Evolutionary conservation across 2,329 filamentous ascomycete species (phyloP).

Genomic region (Fusarium domesticum): DNA sequence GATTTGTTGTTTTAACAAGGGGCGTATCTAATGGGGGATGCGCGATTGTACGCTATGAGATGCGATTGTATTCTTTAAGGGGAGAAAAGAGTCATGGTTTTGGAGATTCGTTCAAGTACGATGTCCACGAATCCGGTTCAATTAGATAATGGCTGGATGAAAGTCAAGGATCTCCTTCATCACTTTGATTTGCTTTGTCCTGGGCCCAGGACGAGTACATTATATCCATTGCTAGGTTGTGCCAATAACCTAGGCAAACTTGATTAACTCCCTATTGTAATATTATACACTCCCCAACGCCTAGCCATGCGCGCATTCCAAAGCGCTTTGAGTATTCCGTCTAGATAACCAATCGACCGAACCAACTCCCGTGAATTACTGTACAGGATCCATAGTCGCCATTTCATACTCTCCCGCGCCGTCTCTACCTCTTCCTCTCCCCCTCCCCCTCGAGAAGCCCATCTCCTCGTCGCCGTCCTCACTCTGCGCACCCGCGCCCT

Average conservation of each 20-base stretch:
- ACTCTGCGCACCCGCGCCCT: constrained; percentile 12
- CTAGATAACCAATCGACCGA: not conserved
- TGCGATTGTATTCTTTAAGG: too few relatives aligned
- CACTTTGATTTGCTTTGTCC: too few relatives aligned
- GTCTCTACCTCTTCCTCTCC: constrained; percentile 52
- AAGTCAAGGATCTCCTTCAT: too few relatives aligned
- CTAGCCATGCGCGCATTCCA: not conserved
- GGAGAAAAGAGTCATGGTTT: too few relatives aligned
- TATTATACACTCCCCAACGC: not conserved
- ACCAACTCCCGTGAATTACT: constrained; percentile 2
- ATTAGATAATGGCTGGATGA: too few relatives aligned
- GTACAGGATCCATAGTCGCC: constrained; percentile 47
- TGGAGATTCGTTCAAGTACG: too few relatives aligned
- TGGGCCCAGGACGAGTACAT: too few relatives aligned
- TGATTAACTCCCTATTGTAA: not conserved
- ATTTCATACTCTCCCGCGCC: constrained; percentile 64
- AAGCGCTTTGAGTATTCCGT: not conserved
- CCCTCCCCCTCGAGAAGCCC: constrained; percentile 49
- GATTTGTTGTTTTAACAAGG: too few relatives aligned
- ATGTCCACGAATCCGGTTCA: too few relatives aligned
- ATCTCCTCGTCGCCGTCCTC: constrained; percentile 44
- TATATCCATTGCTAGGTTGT: not conserved
- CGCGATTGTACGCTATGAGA: too few relatives aligned
- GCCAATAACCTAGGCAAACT: not conserved
- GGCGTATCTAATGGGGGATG: too few relatives aligned